Evolutionary conservation across 2,329 filamentous ascomycete species (phyloP).

Genomic region (Shiraia sp.): DNA sequence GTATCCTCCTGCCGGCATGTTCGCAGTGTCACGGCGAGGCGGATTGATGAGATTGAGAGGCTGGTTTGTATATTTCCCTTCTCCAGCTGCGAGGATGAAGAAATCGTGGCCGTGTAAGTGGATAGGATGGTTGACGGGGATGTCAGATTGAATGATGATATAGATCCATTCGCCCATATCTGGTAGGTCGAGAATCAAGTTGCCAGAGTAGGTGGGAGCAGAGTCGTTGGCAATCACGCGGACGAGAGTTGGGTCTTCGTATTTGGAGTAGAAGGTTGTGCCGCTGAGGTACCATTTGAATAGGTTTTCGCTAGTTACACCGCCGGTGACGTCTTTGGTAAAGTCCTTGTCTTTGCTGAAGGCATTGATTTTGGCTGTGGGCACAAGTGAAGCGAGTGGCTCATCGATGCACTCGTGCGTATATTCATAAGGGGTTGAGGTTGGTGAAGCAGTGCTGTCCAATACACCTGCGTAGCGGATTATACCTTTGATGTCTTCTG

Average conservation of each 20-base stretch:
- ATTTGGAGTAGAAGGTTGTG: conserved; percentile 42
- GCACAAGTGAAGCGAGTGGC: conserved; percentile 35
- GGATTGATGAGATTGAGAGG: conserved; percentile 26
- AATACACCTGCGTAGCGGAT: conserved; percentile 33
- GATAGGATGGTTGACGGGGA: conserved; percentile 43
- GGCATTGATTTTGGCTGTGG: conserved; percentile 32
- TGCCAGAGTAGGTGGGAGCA: conserved; percentile 33
- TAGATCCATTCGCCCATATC: conserved; percentile 44
- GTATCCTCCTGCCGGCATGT: conserved; percentile 30
- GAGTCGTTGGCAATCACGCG: conserved; percentile 38
- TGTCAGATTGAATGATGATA: conserved; percentile 41
- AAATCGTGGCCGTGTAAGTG: conserved; percentile 59
- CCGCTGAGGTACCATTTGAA: conserved; percentile 47
- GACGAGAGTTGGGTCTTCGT: conserved; percentile 44
- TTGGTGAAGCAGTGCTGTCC: conserved; percentile 21
- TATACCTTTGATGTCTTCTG: conserved; percentile 35
- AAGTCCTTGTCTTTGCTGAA: conserved; percentile 23
- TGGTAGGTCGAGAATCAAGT: conserved; percentile 37
- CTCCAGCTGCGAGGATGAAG: conserved; percentile 52
- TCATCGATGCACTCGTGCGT: conserved; percentile 43
- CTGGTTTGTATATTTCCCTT: conserved; percentile 25
- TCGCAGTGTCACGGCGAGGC: conserved; percentile 31
- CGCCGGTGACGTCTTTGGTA: conserved; percentile 34
- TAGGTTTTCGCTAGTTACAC: conserved; percentile 34
- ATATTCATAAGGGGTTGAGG: conserved; percentile 36